Percentiles rank a stretch among this genome's conserved stretches.
Conservation (phyloP, 2,329 filamentous ascomycete species). For the Colletotrichum eremochloae region DNA sequence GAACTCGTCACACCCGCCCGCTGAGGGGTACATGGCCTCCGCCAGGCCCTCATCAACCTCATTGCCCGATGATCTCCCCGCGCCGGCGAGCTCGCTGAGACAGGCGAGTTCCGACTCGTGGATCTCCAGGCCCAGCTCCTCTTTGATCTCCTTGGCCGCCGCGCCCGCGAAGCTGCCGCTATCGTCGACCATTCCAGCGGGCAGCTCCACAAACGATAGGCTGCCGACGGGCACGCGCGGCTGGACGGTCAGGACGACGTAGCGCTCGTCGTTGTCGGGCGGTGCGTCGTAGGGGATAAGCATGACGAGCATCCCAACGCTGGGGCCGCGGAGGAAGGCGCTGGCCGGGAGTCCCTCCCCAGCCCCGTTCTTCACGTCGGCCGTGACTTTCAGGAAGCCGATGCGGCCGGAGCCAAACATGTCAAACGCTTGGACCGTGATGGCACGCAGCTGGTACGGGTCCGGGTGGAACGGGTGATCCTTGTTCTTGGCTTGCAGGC, state of each 20-base stretch:
- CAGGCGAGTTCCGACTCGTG: conserved; percentile 60
- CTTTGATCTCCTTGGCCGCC: conserved; percentile 71
- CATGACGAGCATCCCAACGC: conserved; percentile 71
- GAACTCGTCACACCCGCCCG: conserved; percentile 72
- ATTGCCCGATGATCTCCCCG: conserved; percentile 41
- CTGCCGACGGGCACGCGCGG: conserved; percentile 68
- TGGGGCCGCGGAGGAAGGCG: conserved; percentile 71
- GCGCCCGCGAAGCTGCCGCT: conserved; percentile 67
- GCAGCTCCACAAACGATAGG: conserved; percentile 68
- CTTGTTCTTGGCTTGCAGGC: conserved; percentile 55
- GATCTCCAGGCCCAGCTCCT: conserved; percentile 70
- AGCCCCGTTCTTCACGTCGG: conserved; percentile 60
- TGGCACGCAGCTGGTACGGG: conserved; percentile 65
- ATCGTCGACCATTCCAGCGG: conserved; percentile 71
- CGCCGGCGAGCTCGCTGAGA: conserved; percentile 64
- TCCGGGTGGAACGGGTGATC: conserved; percentile 66
- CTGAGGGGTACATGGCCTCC: conserved; percentile 67
- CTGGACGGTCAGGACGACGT: conserved; percentile 71
- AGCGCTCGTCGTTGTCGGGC: conserved; percentile 59
- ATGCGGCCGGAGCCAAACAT: conserved; percentile 61
- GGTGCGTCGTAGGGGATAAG: conserved; percentile 65
- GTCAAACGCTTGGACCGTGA: conserved; percentile 68
- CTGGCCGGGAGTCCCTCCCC: conserved; percentile 66
- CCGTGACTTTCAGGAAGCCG: conserved; percentile 70
- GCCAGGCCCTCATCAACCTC: conserved; percentile 55